Percentiles rank a stretch among this genome's conserved stretches.
phyloP scores from a whole-genome alignment of 306 rosid genomes.

The Medicago lupulina region DNA sequence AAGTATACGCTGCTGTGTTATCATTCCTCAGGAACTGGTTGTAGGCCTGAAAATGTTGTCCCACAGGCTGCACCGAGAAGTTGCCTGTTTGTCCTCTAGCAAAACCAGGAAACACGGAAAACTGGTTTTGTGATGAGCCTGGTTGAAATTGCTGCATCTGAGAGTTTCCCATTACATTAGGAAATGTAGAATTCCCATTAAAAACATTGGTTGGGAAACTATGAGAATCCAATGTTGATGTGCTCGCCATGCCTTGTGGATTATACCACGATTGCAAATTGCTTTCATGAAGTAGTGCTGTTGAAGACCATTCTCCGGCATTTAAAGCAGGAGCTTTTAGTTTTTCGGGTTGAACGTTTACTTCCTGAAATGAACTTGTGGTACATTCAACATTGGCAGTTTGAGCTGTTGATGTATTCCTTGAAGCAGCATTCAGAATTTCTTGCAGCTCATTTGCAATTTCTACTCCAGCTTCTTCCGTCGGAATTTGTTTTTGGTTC shows the following conservation, averaged over 20 bases:
- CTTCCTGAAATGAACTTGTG: neutral
- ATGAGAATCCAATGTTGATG: neutral
- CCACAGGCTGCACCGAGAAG: neutral
- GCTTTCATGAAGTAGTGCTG: neutral
- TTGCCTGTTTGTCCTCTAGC: neutral
- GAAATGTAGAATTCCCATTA: neutral
- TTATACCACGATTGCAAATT: neutral
- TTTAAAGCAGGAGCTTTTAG: neutral
- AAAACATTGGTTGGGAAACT: neutral
- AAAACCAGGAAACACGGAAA: neutral
- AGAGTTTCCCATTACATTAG: neutral
- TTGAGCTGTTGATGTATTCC: neutral
- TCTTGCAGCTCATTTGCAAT: neutral
- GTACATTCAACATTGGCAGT: neutral
- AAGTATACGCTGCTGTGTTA: neutral
- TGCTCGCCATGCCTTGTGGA: no score
- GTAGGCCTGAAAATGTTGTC: constrained; percentile 1
- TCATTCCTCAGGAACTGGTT: neutral
- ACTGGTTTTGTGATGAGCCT: neutral
- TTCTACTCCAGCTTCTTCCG: neutral
- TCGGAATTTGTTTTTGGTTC: neutral
- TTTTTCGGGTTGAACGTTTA: neutral
- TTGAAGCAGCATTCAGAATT: neutral
- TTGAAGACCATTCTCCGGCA: no score
- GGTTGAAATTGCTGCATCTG: neutral